Percentiles rank a stretch among this genome's conserved stretches.
Conservation (phyloP, 257 asterid genomes). For the Parsonsia alboflavescens region DNA sequence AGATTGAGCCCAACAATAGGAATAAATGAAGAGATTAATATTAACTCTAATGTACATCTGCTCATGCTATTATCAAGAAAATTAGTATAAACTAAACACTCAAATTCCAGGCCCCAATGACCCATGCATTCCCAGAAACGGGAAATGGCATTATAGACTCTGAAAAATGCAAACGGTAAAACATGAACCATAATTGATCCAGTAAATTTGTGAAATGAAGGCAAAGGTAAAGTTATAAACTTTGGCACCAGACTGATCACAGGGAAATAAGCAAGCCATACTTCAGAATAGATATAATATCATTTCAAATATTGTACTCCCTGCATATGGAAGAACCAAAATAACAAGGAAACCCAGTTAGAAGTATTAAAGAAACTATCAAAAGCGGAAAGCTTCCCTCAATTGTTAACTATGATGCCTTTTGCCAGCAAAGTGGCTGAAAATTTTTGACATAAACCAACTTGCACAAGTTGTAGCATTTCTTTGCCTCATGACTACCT, state of each 20-base stretch:
- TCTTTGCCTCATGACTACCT: neutral
- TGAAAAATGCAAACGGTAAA: neutral
- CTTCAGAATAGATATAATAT: neutral
- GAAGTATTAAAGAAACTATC: neutral
- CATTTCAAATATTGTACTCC: neutral
- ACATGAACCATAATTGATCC: neutral
- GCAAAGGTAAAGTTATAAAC: neutral
- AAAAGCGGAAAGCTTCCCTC: neutral
- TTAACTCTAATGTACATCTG: conserved; percentile 7
- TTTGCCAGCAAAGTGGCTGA: neutral
- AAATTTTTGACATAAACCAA: neutral
- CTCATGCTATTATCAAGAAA: neutral
- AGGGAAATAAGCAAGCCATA: neutral
- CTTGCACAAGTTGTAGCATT: neutral
- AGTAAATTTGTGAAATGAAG: neutral
- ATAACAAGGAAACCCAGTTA: neutral
- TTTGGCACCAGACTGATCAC: neutral
- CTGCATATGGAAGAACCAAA: neutral
- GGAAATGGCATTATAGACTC: neutral
- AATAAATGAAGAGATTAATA: neutral
- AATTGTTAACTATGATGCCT: neutral
- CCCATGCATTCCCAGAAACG: neutral
- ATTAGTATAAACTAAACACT: neutral
- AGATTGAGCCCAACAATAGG: neutral
- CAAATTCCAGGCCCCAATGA: neutral